Percentiles rank a stretch among this genome's conserved stretches.
These are phyloP conservation scores for Lichtheimia ramosa DNA, from an alignment of 371 early-diverging fungal genomes.

Conservation along the genomic window DNA sequence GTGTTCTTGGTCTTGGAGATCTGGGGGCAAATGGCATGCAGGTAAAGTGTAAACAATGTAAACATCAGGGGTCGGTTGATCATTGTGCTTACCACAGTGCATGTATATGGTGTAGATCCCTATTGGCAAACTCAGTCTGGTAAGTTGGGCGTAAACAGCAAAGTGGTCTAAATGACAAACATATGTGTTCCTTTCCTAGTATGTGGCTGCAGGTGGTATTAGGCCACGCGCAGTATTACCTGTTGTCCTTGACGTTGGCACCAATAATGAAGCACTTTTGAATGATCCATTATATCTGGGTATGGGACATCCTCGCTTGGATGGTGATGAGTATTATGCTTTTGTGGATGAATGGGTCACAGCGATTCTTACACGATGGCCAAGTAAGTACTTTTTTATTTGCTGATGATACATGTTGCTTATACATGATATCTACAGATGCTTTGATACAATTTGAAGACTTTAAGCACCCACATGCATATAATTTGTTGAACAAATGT, in stretches of 20 bases:
- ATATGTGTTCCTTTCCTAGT: slow-evolving; percentile 30
- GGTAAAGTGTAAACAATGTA: slow-evolving; percentile 3
- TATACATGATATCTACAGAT: slow-evolving; percentile 19
- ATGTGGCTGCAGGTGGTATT: slow-evolving; percentile 68
- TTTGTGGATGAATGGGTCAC: slow-evolving; percentile 71
- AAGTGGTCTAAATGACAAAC: too few relatives aligned
- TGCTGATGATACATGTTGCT: neutral
- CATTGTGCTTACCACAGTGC: too few relatives aligned
- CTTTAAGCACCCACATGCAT: slow-evolving; percentile 58
- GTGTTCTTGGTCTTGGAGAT: slow-evolving; percentile 62
- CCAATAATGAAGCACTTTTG: slow-evolving; percentile 58
- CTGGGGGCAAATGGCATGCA: slow-evolving; percentile 75
- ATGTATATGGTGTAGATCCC: slow-evolving; percentile 26
- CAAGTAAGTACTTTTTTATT: slow-evolving; percentile 42
- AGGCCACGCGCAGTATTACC: slow-evolving; percentile 65
- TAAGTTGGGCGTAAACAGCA: slow-evolving; percentile 16
- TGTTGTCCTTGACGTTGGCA: slow-evolving; percentile 69
- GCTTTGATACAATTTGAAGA: slow-evolving; percentile 59
- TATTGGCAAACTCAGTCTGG: slow-evolving; percentile 63
- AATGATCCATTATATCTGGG: slow-evolving; percentile 69
- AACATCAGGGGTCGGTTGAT: too few relatives aligned
- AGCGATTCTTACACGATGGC: slow-evolving; percentile 60
- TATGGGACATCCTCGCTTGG: slow-evolving; percentile 62
- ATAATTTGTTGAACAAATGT: slow-evolving; percentile 62
- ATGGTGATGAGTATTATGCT: slow-evolving; percentile 60